Percentiles rank a stretch among this genome's conserved stretches.
These are phyloP conservation scores for Fistulinella cinereoalba DNA, from an alignment of 1,284 basidiomycete genomes.

Conservation along the genomic window DNA sequence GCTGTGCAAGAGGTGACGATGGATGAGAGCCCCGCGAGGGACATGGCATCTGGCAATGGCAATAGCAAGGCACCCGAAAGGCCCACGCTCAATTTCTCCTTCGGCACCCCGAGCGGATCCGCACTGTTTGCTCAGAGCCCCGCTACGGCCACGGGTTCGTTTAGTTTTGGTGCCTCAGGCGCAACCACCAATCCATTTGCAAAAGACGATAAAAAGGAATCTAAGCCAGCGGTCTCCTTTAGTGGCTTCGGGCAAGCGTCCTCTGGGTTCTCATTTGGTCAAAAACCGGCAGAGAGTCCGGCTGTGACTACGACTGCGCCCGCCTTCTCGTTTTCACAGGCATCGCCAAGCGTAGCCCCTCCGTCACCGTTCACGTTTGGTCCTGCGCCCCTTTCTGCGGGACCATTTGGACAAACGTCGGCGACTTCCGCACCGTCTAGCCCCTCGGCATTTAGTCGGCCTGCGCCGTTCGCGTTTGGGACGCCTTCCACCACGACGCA, in stretches of 20 bases:
- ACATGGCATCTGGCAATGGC: conserved; percentile 35
- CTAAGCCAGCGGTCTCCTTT: conserved; percentile 27
- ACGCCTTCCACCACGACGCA: conserved; percentile 31
- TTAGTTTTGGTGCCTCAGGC: conserved; percentile 28
- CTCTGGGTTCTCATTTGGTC: conserved; percentile 35
- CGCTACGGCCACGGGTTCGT: conserved; percentile 27
- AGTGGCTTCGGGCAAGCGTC: conserved; percentile 31
- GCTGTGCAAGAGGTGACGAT: conserved; percentile 58
- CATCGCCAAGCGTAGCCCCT: conserved; percentile 37
- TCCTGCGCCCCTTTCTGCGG: conserved; percentile 32
- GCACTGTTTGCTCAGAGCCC: conserved; percentile 41
- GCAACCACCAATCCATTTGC: conserved; percentile 28
- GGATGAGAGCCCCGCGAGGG: conserved; percentile 69
- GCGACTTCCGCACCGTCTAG: conserved; percentile 51
- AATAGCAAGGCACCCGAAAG: conserved; percentile 30
- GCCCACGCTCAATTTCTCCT: conserved; percentile 47
- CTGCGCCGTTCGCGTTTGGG: conserved; percentile 39
- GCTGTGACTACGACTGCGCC: conserved; percentile 34
- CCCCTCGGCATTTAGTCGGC: conserved; percentile 45
- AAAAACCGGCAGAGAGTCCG: conserved; percentile 36
- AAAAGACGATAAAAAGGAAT: conserved; percentile 35
- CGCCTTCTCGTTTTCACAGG: conserved; percentile 46
- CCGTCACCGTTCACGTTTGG: conserved; percentile 50
- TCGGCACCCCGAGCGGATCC: conserved; percentile 35
- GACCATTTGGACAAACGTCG: conserved; percentile 44